Conservation (phyloP, 2,329 filamentous ascomycete genomes). For the Penicillium sp. region DNA sequence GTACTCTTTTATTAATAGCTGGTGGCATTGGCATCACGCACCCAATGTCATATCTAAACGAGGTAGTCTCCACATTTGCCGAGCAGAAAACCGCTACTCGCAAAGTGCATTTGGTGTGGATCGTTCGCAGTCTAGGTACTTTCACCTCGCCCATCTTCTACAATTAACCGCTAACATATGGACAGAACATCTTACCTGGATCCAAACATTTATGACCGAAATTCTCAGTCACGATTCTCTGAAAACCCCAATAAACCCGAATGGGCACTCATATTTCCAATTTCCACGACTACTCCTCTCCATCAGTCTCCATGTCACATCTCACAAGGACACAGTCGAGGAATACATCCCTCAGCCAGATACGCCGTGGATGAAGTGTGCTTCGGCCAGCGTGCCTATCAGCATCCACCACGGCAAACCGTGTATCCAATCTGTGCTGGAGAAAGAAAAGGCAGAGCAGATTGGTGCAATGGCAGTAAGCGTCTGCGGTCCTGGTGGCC, state of each 20-base stretch:
- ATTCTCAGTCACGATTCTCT: constrained; percentile 31
- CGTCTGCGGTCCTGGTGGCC: constrained; percentile 39
- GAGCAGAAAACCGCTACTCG: constrained; percentile 27
- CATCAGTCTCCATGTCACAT: constrained; percentile 32
- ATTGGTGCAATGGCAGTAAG: constrained; percentile 39
- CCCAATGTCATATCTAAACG: constrained; percentile 35
- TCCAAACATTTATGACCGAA: constrained; percentile 37
- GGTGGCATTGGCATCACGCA: constrained; percentile 42
- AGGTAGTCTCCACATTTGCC: constrained; percentile 29
- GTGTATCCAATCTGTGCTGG: constrained; percentile 26
- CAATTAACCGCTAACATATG: background rate
- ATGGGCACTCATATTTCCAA: constrained; percentile 27
- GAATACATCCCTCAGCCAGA: constrained; percentile 25
- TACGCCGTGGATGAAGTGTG: constrained; percentile 28
- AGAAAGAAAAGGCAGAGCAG: constrained; percentile 29
- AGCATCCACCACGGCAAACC: constrained; percentile 29
- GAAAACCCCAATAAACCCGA: constrained; percentile 18
- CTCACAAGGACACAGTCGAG: constrained; percentile 24
- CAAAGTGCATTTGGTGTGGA: constrained; percentile 33
- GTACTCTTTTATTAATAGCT: constrained; percentile 36
- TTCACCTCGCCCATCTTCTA: background rate
- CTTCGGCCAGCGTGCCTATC: constrained; percentile 28
- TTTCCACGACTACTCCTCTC: constrained; percentile 28
- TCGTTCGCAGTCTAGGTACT: constrained; percentile 35
- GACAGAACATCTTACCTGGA: constrained; percentile 36